These are phyloP conservation scores for Giardia muris DNA, from an alignment of 208 protist genomes.

Conservation along the genomic window DNA sequence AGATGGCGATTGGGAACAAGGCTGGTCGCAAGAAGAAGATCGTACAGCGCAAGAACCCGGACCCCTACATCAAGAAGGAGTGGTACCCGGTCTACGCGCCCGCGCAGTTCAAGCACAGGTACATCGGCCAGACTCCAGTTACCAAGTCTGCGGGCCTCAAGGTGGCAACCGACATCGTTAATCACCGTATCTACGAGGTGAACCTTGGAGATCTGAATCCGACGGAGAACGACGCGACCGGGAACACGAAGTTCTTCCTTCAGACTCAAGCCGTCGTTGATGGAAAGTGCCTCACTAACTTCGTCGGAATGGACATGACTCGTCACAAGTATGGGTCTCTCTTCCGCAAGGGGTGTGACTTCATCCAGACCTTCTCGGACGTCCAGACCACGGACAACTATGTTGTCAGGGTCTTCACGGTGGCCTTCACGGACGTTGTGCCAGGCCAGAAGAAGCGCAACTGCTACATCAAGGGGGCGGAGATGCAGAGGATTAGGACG, in stretches of 20 bases:
- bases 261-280: conserved; percentile 90
- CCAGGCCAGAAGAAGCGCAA: conserved; percentile 74
- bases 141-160: conserved; percentile 80
- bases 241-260: conserved; percentile 58
- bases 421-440: conserved; percentile 85
- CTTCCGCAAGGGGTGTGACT: conserved; percentile 90
- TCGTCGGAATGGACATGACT: conserved; percentile 89
- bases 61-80: conserved; percentile 68
- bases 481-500: conserved; percentile 68
- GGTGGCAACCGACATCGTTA: conserved; percentile 66
- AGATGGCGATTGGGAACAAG: conserved; percentile 26
- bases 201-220: conserved; percentile 73
- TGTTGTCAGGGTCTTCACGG: conserved; percentile 77
- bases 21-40: conserved; percentile 26
- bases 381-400: conserved; percentile 56
- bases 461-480: conserved; percentile 79
- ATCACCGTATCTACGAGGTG: conserved; percentile 83
- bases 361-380: conserved; percentile 75
- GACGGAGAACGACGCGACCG: conserved; percentile 60
- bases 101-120: conserved; percentile 69
- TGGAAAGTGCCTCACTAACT: conserved; percentile 81
- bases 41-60: neutral
- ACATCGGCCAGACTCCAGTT: conserved; percentile 83
- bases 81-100: conserved; percentile 96
- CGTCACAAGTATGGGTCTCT: conserved; percentile 85